These are phyloP conservation scores for Rachicladosporium sp. DNA, from an alignment of 2,329 filamentous ascomycete genomes.

Conservation along the genomic window DNA sequence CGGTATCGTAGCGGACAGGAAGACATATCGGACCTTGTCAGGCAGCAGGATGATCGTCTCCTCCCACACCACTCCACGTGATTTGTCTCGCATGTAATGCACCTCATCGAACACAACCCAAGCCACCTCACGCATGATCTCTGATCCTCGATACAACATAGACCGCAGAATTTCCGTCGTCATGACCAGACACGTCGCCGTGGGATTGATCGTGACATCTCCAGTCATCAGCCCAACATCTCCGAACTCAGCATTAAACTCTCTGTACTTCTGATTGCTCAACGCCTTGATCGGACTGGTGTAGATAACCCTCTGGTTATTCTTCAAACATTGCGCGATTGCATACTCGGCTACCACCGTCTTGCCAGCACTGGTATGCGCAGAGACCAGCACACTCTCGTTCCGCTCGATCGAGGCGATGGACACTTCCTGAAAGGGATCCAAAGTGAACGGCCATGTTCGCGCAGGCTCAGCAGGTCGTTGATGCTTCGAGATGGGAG, in stretches of 20 bases:
- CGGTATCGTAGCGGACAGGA: constrained; percentile 93
- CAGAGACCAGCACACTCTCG: constrained; percentile 92
- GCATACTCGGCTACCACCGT: constrained; percentile 98
- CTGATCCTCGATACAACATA: constrained; percentile 94
- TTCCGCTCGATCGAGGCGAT: constrained; percentile 91
- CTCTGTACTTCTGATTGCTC: constrained; percentile 96
- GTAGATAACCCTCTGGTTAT: constrained; percentile 97
- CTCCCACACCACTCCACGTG: constrained; percentile 93
- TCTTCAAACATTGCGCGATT: constrained; percentile 91
- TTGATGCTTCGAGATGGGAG: constrained; percentile 90
- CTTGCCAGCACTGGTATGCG: constrained; percentile 94
- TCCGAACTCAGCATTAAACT: constrained; percentile 89
- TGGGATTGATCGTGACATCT: constrained; percentile 98
- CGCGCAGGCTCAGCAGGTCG: constrained; percentile 76
- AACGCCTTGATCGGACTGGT: constrained; percentile 98
- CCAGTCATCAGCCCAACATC: constrained; percentile 98
- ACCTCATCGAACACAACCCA: constrained; percentile 99
- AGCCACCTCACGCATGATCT: constrained; percentile 98
- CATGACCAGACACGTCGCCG: constrained; percentile 96
- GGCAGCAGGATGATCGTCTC: constrained; percentile 96
- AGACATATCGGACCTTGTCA: constrained; percentile 97
- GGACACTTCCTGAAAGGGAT: constrained; percentile 93
- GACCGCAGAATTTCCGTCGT: constrained; percentile 98
- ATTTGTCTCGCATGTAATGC: constrained; percentile 93
- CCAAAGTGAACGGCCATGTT: constrained; percentile 77